Evolutionary conservation across 2,329 filamentous ascomycete genomes (phyloP), one percentile per base, ranked within the genome.

Genomic region (Sclerotinia subarctica): DNA sequence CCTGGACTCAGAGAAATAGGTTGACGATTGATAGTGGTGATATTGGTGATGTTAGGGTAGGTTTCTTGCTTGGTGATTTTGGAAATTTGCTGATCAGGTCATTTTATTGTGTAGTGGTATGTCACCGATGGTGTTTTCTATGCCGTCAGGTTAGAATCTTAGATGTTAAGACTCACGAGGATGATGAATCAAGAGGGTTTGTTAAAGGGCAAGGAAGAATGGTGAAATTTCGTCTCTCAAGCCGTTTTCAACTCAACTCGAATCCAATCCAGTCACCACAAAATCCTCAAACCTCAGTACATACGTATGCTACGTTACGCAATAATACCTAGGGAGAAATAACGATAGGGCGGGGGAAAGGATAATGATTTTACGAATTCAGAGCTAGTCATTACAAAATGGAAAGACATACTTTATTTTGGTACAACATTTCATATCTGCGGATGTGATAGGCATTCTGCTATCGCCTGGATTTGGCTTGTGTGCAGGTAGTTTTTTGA

Each of bases 111-210:
- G 15, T 82, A 85, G 67, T 90, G 87, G 87, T 89, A 85, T 74
- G 80, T 86, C 67, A 82, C 82, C 69, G 81, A 83, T 67, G 86
- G 87, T 35, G 81, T 82, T 74, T 89, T 89, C 76, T 89, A 89
- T 73, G 86, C 86, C 69, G 82, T 86, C 62, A 82, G 85, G 64
- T 78, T 87, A 60, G 80, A 82, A 51, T 76, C 56, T 46, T 66
- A 66, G 32, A 32, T 57, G 15, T 15, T 8, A 8, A n/a, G 60
- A 2, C 26, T 29, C 29, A 42, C 13, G 57, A 17, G 42, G 21
- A 54, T 5, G 42, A 26, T 11, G n/a, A 42, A 51, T 26, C 32
- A 21, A 11, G 8, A 49, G 2, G 5, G 13, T 26, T 24, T 19
- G 2, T 21, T 0, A 21, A n/a, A 11, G 4, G 5, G 11, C 7